Evolutionary conservation across 352 stramenopile species (phyloP), one percentile per base, ranked within the genome.

Genomic region (Peronospora belbahrii): DNA sequence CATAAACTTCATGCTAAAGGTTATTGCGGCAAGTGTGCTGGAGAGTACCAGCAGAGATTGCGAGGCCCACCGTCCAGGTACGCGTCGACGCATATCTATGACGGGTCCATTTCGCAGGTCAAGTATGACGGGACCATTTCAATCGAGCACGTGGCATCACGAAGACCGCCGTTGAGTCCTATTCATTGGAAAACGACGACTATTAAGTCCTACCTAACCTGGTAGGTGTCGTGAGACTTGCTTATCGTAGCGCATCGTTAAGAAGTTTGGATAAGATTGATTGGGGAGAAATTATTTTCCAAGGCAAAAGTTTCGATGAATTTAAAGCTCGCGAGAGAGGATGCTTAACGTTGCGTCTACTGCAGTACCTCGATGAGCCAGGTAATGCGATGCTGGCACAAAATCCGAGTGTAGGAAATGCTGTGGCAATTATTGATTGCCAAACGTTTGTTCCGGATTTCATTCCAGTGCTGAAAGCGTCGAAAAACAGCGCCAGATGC

Each of bases 381-480:
- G 79, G 61, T 11, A 88, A 85, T 35, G 48, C 67, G 0, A 33
- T 88, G 30, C 31, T 83, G 30, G 32, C 39, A 1, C 65, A 74
- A 19, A 74, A 67, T 28, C 65, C 90, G 4, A 56, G 59, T 33
- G 62, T 67, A 39, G 80, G 77, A 9, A 46, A 70, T 19, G 50
- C 62, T 20, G 57, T 95, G 30, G 82, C 72, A 7, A 83, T 95
- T 35, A 88, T 95, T 52, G 82, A 95, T 44, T 94, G 80, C 33
- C 74, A 85, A 52, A 83, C 78, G 6, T 95, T 95, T 55, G 80
- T 90, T 0, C 82, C 82, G 0, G 84, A 95, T 58, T 95, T 88
- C 30, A 71, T 95, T 18, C 82, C 83, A 3, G 83, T 95, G 6
- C 48, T 95, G 18, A 82, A 82, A 50, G 79, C 82, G 0, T 92